These are phyloP conservation scores for Trichoderma sp. DNA, from an alignment of 2,329 filamentous ascomycete species.

Conservation along the genomic window DNA sequence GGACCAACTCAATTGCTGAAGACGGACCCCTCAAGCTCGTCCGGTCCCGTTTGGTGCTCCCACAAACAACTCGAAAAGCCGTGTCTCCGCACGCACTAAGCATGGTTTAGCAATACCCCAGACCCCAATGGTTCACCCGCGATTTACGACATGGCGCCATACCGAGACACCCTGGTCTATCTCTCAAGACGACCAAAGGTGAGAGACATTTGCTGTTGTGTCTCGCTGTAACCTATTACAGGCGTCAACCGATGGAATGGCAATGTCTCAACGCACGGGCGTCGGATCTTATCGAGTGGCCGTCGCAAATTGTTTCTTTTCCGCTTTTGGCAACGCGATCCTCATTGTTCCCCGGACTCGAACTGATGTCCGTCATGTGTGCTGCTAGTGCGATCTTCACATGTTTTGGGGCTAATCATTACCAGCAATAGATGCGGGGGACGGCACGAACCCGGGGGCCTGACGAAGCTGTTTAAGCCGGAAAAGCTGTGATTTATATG, in stretches of 20 bases:
- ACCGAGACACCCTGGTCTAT: not conserved
- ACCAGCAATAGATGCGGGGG: not conserved
- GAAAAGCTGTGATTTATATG: not conserved
- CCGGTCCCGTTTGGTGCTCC: constrained; percentile 5
- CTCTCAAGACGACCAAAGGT: not conserved
- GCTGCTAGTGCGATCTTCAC: constrained; percentile 6
- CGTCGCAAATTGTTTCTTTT: not conserved
- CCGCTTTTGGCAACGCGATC: not conserved
- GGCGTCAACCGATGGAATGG: not conserved
- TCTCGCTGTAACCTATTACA: not conserved
- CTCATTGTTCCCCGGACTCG: not conserved
- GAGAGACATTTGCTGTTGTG: not conserved
- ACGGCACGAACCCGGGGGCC: not conserved
- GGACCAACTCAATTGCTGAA: not conserved
- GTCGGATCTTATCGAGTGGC: not conserved
- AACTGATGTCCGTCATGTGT: not conserved
- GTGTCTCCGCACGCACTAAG: constrained; percentile 11
- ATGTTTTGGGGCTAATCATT: not conserved
- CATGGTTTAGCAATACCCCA: not conserved
- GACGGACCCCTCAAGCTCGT: not conserved
- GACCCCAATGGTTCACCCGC: not conserved
- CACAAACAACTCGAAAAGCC: not conserved
- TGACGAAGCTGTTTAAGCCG: not conserved
- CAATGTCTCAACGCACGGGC: not conserved
- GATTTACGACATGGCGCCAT: not conserved